Evolutionary conservation across 2,329 filamentous ascomycete species (phyloP).

Genomic region (Aspergillus piperis): DNA sequence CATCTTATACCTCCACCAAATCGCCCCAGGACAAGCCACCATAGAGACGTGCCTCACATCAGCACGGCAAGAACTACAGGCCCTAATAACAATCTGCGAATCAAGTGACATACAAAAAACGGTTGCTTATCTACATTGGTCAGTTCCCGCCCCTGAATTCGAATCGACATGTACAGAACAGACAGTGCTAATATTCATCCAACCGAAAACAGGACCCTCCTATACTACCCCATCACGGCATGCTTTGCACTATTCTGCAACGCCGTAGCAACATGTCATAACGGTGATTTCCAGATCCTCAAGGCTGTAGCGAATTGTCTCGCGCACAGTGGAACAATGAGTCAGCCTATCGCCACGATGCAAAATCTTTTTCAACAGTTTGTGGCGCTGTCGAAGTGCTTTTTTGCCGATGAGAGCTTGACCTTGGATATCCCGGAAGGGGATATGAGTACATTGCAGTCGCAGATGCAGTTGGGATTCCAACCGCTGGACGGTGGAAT

Average conservation of each 20-base stretch:
- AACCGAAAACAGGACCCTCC: constrained; percentile 19
- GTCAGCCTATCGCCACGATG: constrained; percentile 17
- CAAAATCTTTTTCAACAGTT: constrained; percentile 21
- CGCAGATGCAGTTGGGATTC: no score
- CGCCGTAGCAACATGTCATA: constrained; percentile 20
- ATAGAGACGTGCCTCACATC: constrained; percentile 18
- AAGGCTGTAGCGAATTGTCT: constrained; percentile 20
- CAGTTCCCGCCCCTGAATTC: not conserved
- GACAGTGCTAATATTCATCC: no score
- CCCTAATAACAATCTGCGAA: constrained; percentile 1
- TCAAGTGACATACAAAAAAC: constrained; percentile 1
- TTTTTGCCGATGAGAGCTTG: no score
- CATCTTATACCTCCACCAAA: constrained; percentile 21
- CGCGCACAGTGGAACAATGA: constrained; percentile 15
- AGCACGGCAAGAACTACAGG: constrained; percentile 24
- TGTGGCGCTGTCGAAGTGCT: constrained; percentile 13
- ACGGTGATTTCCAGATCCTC: constrained; percentile 23
- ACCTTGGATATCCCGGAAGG: no score
- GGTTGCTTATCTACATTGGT: constrained; percentile 24
- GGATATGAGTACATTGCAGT: no score
- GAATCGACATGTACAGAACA: no score
- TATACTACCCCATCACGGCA: constrained; percentile 26
- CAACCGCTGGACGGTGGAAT: no score
- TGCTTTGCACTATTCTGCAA: constrained; percentile 28
- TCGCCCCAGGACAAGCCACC: not conserved